Percentiles rank a stretch among this genome's conserved stretches.
Conservation (phyloP, 139 green algal species). For the Nannochloris sp. region DNA sequence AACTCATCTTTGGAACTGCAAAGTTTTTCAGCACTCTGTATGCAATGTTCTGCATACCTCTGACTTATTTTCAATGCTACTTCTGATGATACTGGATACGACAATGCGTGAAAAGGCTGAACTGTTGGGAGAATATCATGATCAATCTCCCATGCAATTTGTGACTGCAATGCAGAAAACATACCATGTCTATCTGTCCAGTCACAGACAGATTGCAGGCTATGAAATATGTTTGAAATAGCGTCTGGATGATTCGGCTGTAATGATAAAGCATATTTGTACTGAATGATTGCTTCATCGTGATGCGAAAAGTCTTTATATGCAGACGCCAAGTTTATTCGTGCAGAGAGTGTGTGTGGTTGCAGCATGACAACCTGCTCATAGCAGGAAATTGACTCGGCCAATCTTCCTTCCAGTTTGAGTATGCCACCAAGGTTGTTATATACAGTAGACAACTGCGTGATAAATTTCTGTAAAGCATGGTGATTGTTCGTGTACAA, state of each 20-base stretch:
- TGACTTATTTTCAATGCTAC: slow-evolving; percentile 51
- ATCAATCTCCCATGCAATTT: slow-evolving; percentile 53
- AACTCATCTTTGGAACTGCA: slow-evolving; percentile 8
- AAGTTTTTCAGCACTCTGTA: neutral
- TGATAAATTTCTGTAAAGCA: slow-evolving; percentile 4
- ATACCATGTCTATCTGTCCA: slow-evolving; percentile 58
- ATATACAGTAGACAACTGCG: slow-evolving; percentile 57
- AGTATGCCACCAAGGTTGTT: slow-evolving; percentile 73
- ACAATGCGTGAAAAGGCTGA: slow-evolving; percentile 92
- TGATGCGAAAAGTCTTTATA: slow-evolving; percentile 67
- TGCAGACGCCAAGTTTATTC: slow-evolving; percentile 65
- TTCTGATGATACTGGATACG: slow-evolving; percentile 68
- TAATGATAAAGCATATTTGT: slow-evolving; percentile 57
- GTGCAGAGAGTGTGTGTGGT: slow-evolving; percentile 51
- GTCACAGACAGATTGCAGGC: slow-evolving; percentile 78
- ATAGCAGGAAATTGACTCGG: slow-evolving; percentile 73
- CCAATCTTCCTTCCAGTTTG: slow-evolving; percentile 43
- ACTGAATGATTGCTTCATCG: slow-evolving; percentile 62
- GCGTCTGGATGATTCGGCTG: slow-evolving; percentile 68
- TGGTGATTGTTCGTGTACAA: neutral
- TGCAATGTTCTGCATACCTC: slow-evolving; percentile 39
- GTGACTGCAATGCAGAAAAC: slow-evolving; percentile 40
- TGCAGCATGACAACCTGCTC: slow-evolving; percentile 63
- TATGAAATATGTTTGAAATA: slow-evolving; percentile 78
- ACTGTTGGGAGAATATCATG: slow-evolving; percentile 51